Evolutionary conservation across 2,329 filamentous ascomycete genomes (phyloP), one percentile per base, ranked within the genome.

Genomic region (Aspergillus latus): DNA sequence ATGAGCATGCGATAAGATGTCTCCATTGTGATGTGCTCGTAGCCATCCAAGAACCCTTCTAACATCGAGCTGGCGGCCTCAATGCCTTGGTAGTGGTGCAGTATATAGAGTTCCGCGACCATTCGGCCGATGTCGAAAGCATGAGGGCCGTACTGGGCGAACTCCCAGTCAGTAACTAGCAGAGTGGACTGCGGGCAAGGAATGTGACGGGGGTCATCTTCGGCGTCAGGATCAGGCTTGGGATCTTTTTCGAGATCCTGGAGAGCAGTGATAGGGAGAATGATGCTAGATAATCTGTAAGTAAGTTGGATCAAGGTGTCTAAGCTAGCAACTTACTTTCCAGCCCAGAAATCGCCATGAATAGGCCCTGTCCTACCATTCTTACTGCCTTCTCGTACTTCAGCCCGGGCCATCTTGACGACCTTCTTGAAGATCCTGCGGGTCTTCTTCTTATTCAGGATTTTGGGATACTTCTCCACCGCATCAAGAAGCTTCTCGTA

Each of bases 341-440:
- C 84, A 2, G 82, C 81, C 83, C 83, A 86, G 54, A 86, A 86
- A 60, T 86, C 83, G 0, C 83, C 83, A 63, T 87, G 84, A 15
- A 85, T 68, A 1, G 66, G 47, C 8, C 66, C 67, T 50, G 59
- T 60, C 7, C 78, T 48, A 70, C 66, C 53, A 42, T 4, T 21
- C 13, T 11, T 42, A 7, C 5, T 21, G 21, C 10, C 39, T 69
- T 67, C 66, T 15, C 70, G 62, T 29, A 81, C 60, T 60, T 82
- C 79, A 1, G 64, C 66, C 0, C 69, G 70, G 2, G 78, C 76
- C 65, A 75, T 74, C 37, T 76, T 71, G 40, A 70, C 70, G 32
- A 86, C 74, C 43, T 77, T 65, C 52, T 78, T 74, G 48, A 86
- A 77, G 0, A 80, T 60, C 13, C 66, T 65, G 45, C 72, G 75